These are phyloP conservation scores for Dryas alaskensis DNA, from an alignment of 306 rosid species.

Conservation along the genomic window DNA sequence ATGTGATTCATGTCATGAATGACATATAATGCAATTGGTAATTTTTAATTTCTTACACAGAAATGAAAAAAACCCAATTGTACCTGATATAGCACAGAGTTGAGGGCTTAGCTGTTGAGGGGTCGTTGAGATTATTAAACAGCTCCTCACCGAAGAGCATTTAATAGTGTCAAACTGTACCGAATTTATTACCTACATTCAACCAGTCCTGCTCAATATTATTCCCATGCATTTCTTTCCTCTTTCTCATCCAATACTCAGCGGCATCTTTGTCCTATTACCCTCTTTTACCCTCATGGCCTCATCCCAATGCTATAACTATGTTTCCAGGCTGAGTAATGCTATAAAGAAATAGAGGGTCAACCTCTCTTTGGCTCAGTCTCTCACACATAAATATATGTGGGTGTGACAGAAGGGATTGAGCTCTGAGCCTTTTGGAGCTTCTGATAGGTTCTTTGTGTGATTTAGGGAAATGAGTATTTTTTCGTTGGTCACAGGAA, in stretches of 20 bases:
- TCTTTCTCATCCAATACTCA: not conserved
- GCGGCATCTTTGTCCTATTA: not conserved
- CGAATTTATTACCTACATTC: conserved; percentile 28
- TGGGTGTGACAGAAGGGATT: not conserved
- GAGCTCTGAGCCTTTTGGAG: not conserved
- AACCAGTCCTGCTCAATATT: conserved; percentile 8
- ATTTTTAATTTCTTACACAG: no score
- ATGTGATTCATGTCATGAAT: no score
- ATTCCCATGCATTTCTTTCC: conserved; percentile 32
- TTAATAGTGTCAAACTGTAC: conserved; percentile 26
- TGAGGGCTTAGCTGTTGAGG: not conserved
- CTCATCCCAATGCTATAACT: not conserved
- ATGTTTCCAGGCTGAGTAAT: not conserved
- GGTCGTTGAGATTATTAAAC: conserved; percentile 43
- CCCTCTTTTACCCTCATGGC: conserved; percentile 5
- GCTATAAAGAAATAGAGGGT: no score
- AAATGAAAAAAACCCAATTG: no score
- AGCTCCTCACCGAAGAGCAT: conserved; percentile 41
- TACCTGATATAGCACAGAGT: no score
- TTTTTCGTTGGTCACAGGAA: conserved; percentile 62
- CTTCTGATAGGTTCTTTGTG: not conserved
- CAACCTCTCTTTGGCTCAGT: not conserved
- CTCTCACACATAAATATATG: no score
- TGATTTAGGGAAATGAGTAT: conserved; percentile 32
- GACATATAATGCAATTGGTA: no score